Conservation (phyloP, 106 monocot genomes). For the Alisma plantagoaquatica region DNA sequence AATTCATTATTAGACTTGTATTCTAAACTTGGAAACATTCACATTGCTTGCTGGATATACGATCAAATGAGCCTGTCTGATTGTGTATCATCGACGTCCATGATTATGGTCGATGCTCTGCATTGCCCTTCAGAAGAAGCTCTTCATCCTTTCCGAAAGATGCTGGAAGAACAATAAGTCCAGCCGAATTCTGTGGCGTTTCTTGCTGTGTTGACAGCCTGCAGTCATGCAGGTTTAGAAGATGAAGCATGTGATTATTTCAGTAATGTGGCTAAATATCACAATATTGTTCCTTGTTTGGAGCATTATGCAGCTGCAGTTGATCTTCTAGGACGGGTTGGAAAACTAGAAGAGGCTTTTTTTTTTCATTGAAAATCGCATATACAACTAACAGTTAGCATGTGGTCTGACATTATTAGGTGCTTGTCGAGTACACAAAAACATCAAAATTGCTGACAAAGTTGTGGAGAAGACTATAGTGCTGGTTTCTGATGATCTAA, state of each 20-base stretch:
- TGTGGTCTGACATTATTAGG: slow-evolving; percentile 71
- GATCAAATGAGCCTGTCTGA: slow-evolving; percentile 45
- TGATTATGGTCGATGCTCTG: slow-evolving; percentile 96
- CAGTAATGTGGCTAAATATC: slow-evolving; percentile 49
- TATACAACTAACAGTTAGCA: slow-evolving; percentile 63
- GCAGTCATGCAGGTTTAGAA: slow-evolving; percentile 84
- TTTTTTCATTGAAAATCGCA: slow-evolving; percentile 60
- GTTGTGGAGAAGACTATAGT: slow-evolving; percentile 50
- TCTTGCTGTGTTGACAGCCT: slow-evolving; percentile 85
- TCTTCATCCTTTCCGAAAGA: slow-evolving; percentile 42
- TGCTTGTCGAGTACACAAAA: slow-evolving; percentile 68
- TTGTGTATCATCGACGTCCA: slow-evolving; percentile 73
- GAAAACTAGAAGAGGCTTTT: slow-evolving; percentile 66
- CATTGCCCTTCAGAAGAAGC: slow-evolving; percentile 76
- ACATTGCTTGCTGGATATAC: slow-evolving; percentile 46
- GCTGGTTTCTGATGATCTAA: slow-evolving; percentile 52
- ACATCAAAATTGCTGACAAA: slow-evolving; percentile 48
- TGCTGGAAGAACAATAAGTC: slow-evolving; percentile 55
- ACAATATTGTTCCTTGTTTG: slow-evolving; percentile 53
- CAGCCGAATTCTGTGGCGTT: slow-evolving; percentile 72
- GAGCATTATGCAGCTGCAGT: slow-evolving; percentile 89
- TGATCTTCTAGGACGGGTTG: slow-evolving; percentile 73
- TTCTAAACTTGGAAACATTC: slow-evolving; percentile 64
- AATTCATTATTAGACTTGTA: slow-evolving; percentile 83
- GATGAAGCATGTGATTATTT: slow-evolving; percentile 52